Evolutionary conservation across 441 rosid genomes (phyloP).

Genomic region (Pelargonium citronellum): DNA sequence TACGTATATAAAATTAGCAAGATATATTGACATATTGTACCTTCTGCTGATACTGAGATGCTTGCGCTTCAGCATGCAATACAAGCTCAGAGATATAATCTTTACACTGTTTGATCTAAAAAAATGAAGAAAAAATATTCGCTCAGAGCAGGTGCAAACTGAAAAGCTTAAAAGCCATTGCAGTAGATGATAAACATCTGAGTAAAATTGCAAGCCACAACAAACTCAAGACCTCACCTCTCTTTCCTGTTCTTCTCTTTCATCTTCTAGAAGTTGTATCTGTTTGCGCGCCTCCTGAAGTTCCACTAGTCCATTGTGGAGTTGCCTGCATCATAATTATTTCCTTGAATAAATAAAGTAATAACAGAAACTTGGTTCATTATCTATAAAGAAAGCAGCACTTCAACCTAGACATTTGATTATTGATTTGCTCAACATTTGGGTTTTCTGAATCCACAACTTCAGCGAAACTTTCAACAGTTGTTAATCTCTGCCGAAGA

Average conservation of each 20-base stretch:
- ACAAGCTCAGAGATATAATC: constrained; percentile 71
- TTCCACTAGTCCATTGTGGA: constrained; percentile 36
- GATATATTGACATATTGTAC: constrained; percentile 28
- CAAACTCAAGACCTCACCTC: constrained; percentile 46
- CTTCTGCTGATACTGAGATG: constrained; percentile 81
- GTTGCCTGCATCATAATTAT: constrained; percentile 33
- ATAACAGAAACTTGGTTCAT: constrained; percentile 23
- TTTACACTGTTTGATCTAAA: constrained; percentile 68
- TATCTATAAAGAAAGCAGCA: constrained; percentile 20
- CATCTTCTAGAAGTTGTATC: constrained; percentile 50
- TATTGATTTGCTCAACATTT: constrained; percentile 33
- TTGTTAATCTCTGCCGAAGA: constrained; percentile 57
- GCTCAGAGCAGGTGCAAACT: constrained; percentile 7
- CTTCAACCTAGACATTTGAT: constrained; percentile 44
- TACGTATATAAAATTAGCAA: not conserved
- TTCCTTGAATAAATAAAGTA: constrained; percentile 17
- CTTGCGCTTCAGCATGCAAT: constrained; percentile 92
- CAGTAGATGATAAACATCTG: constrained; percentile 4
- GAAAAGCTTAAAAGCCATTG: constrained; percentile 2
- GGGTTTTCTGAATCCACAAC: constrained; percentile 32
- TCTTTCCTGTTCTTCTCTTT: constrained; percentile 50
- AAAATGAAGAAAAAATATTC: constrained; percentile 19
- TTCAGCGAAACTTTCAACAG: constrained; percentile 55
- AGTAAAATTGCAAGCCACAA: constrained; percentile 12
- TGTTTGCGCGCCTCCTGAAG: constrained; percentile 45